Evolutionary conservation across 164 flowering plant species (phyloP).

Genomic region (Tetracentron sinense): DNA sequence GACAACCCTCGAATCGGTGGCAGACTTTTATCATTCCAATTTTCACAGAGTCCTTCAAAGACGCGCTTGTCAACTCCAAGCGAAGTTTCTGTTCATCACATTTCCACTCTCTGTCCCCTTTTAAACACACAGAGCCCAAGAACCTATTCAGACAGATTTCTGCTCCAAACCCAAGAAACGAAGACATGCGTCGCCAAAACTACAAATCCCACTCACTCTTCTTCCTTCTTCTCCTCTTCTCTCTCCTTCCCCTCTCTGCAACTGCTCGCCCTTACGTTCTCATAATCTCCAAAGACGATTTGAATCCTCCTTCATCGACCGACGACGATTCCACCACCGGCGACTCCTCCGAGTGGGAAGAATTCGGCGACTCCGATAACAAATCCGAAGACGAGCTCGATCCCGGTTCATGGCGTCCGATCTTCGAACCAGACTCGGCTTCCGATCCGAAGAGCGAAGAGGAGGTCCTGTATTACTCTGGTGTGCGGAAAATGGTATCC

Average conservation of each 20-base stretch:
- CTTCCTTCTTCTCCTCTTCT: conserved; percentile 24
- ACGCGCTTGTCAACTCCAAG: too few relatives aligned
- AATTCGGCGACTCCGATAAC: conserved; percentile 59
- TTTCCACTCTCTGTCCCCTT: too few relatives aligned
- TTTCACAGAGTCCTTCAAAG: too few relatives aligned
- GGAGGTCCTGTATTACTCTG: conserved; percentile 46
- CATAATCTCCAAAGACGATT: conserved; percentile 69
- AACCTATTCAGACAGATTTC: too few relatives aligned
- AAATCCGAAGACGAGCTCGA: conserved; percentile 71
- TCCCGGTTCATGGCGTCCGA: conserved; percentile 91
- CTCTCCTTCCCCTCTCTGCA: conserved; percentile 31
- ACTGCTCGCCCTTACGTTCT: conserved; percentile 57
- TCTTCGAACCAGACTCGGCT: conserved; percentile 52
- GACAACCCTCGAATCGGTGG: too few relatives aligned
- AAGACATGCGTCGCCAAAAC: neutral
- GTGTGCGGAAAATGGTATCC: conserved; percentile 44
- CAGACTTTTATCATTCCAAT: too few relatives aligned
- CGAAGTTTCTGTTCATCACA: too few relatives aligned
- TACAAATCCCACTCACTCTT: neutral
- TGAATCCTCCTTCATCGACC: conserved; percentile 33
- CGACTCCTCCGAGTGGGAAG: conserved; percentile 66
- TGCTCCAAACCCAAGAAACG: neutral
- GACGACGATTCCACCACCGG: conserved; percentile 21
- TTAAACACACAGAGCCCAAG: too few relatives aligned
- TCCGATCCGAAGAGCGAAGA: conserved; percentile 7